These are phyloP conservation scores for Beverwykella pulmonaria DNA, from an alignment of 495 filamentous ascomycete species.

Conservation along the genomic window DNA sequence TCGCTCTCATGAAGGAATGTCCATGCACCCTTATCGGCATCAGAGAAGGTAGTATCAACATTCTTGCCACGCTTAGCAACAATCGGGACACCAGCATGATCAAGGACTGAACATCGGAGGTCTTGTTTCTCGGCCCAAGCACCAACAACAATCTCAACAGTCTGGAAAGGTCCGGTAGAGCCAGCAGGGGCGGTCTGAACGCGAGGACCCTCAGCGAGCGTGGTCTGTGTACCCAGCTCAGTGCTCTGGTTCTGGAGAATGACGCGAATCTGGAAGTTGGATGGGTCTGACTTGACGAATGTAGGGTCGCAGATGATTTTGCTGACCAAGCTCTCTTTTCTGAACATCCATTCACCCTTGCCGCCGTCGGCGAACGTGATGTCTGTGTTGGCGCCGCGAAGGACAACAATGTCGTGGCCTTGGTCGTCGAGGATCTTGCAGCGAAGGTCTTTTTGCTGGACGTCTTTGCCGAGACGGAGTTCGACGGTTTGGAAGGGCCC, in stretches of 20 bases:
- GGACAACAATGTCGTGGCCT: constrained; percentile 1
- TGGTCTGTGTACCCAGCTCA: neutral
- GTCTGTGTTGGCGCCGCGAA: constrained; percentile 9
- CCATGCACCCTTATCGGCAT: constrained; percentile 3
- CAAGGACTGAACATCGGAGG: constrained; percentile 1
- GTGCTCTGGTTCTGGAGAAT: neutral
- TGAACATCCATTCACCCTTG: constrained; percentile 13
- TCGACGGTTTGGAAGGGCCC: constrained; percentile 15
- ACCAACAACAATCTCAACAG: neutral
- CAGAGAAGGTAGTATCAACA: constrained; percentile 6
- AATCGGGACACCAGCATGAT: neutral
- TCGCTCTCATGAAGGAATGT: neutral
- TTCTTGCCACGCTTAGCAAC: constrained; percentile 5
- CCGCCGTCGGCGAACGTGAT: constrained; percentile 16
- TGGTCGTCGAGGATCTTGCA: constrained; percentile 13
- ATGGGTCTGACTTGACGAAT: constrained; percentile 2
- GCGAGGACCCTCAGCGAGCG: neutral
- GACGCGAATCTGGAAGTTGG: constrained; percentile 3
- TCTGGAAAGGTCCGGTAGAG: neutral
- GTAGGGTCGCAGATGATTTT: constrained; percentile 21
- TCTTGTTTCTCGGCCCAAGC: constrained; percentile 2
- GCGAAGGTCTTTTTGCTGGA: neutral
- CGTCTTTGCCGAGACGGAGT: constrained; percentile 5
- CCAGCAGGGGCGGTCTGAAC: neutral
- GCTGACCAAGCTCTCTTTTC: neutral